These are phyloP conservation scores for Ophiocordyceps sinensis DNA, from an alignment of 2,329 filamentous ascomycete species.

Conservation along the genomic window DNA sequence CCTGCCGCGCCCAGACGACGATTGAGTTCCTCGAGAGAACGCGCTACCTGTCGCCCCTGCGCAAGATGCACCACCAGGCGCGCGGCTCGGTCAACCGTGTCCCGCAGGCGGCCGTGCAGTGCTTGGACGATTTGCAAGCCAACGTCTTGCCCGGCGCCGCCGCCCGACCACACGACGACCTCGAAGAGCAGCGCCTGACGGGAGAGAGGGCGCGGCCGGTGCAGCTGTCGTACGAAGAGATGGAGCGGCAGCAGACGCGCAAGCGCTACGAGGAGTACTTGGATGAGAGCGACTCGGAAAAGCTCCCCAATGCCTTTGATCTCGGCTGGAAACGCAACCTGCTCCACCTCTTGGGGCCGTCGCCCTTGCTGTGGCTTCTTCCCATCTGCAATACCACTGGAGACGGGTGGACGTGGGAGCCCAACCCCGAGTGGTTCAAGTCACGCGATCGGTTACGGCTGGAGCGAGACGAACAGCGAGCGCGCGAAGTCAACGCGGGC, in stretches of 20 bases:
- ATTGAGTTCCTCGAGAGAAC: slow-evolving; percentile 96
- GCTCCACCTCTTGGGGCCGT: slow-evolving; percentile 64
- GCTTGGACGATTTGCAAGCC: slow-evolving; percentile 67
- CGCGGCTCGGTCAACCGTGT: slow-evolving; percentile 35
- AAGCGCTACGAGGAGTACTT: slow-evolving; percentile 58
- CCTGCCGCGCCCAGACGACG: slow-evolving; percentile 69
- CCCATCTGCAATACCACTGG: slow-evolving; percentile 77
- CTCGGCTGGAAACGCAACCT: slow-evolving; percentile 73
- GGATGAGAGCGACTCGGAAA: slow-evolving; percentile 76
- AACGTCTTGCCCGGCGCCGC: slow-evolving; percentile 69
- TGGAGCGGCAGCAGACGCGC: slow-evolving; percentile 38
- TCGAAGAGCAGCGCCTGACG: slow-evolving; percentile 41
- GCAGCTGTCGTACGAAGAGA: slow-evolving; percentile 37
- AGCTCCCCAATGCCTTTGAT: slow-evolving; percentile 86
- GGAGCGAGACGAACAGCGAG: slow-evolving; percentile 44
- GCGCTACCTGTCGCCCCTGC: slow-evolving; percentile 71
- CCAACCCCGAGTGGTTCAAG: slow-evolving; percentile 63
- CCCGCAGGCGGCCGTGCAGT: slow-evolving; percentile 48
- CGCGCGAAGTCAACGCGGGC: slow-evolving; percentile 50
- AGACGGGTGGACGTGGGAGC: slow-evolving; percentile 90
- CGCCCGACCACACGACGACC: slow-evolving; percentile 70
- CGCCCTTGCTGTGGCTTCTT: slow-evolving; percentile 58
- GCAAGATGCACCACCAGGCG: slow-evolving; percentile 51
- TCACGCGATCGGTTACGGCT: slow-evolving; percentile 48
- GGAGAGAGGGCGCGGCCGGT: slow-evolving; percentile 17